A percentile compares a stretch with the other conserved stretches of the same genome.
These are phyloP conservation scores for Onygenales sp. DNA, from an alignment of 2,329 filamentous ascomycete genomes.

Conservation along the genomic window DNA sequence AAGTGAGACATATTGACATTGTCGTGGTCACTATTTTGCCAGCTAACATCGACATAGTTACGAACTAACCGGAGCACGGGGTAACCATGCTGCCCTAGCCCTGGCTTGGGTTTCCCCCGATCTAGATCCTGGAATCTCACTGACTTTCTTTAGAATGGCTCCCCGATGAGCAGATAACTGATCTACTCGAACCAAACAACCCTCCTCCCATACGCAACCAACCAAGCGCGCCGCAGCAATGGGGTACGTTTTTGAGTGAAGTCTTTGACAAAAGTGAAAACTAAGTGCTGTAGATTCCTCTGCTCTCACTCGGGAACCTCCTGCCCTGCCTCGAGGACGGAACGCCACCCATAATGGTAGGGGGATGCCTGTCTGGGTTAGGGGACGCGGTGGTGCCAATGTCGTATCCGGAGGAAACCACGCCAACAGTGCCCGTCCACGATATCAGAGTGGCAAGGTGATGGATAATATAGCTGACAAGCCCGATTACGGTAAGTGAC, in stretches of 20 bases:
- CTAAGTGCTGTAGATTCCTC: too few relatives aligned
- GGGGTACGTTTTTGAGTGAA: too few relatives aligned
- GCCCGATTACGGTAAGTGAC: neutral
- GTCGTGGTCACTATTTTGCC: neutral
- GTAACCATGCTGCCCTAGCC: neutral
- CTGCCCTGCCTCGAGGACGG: neutral
- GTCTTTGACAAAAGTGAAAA: too few relatives aligned
- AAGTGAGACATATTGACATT: constrained; percentile 4
- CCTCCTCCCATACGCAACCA: neutral
- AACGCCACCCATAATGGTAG: neutral
- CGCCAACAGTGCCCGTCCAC: neutral
- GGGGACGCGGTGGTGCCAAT: constrained; percentile 1
- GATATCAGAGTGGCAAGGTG: neutral
- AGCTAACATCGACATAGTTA: constrained; percentile 6
- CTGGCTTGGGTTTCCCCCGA: neutral
- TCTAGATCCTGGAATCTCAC: neutral
- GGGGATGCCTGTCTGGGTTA: neutral
- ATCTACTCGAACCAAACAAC: neutral
- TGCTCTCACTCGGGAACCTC: too few relatives aligned
- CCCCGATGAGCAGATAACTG: neutral
- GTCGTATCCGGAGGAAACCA: neutral
- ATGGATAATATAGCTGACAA: neutral
- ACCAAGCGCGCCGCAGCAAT: neutral
- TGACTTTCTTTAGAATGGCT: constrained; percentile 2
- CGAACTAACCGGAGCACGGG: constrained; percentile 5